phyloP scores from a whole-genome alignment of 2,329 filamentous ascomycete species.

The Scopulariopsis brevicaulis region DNA sequence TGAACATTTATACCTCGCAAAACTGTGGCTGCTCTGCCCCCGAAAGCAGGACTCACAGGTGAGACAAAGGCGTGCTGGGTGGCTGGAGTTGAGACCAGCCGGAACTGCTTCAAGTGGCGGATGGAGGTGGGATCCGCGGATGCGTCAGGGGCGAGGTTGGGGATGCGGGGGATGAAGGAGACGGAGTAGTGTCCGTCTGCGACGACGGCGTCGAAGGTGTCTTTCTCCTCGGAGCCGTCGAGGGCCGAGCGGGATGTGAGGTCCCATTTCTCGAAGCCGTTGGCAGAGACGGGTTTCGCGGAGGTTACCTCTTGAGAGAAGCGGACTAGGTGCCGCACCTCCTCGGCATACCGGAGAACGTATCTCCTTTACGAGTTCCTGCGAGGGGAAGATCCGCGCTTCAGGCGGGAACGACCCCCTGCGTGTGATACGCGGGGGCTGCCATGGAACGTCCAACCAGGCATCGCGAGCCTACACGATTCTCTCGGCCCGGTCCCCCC shows the following conservation, averaged over 20 bases:
- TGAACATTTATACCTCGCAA: too few relatives aligned
- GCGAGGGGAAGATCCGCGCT: constrained; percentile 62
- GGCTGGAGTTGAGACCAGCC: too few relatives aligned
- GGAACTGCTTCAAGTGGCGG: constrained; percentile 68
- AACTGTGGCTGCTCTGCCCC: too few relatives aligned
- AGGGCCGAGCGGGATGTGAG: constrained; percentile 41
- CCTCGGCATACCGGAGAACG: constrained; percentile 57
- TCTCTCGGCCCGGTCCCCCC: too few relatives aligned
- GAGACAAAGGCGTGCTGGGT: too few relatives aligned
- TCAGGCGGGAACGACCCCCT: constrained; percentile 54
- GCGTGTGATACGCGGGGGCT: too few relatives aligned
- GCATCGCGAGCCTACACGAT: too few relatives aligned
- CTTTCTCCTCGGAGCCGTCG: constrained; percentile 23
- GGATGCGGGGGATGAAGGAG: constrained; percentile 53
- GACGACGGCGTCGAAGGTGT: constrained; percentile 62
- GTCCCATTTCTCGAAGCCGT: constrained; percentile 43
- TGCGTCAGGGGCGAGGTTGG: constrained; percentile 49
- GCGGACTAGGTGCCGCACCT: constrained; percentile 53
- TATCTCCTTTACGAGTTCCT: constrained; percentile 64
- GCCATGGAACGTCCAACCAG: too few relatives aligned
- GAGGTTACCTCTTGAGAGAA: constrained; percentile 63
- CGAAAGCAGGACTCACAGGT: too few relatives aligned
- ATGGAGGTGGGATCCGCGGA: constrained; percentile 46
- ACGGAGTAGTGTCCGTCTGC: constrained; percentile 66
- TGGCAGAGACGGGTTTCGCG: constrained; percentile 24